Base-by-base conservation (phyloP, 2,329 filamentous ascomycete species). In the Verticillium albo-atrum region DNA sequence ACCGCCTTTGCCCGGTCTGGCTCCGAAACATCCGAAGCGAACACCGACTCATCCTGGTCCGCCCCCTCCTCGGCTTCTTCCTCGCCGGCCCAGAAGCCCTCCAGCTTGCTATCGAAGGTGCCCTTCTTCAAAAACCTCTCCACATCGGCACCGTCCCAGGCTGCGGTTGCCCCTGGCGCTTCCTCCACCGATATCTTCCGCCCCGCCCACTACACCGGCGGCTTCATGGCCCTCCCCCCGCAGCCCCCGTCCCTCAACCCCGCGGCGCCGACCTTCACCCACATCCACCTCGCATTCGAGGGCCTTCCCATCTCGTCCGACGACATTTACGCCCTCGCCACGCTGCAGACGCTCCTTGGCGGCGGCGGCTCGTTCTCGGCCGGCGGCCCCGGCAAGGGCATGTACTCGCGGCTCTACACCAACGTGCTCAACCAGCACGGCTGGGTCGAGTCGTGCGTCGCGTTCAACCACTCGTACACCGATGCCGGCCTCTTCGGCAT, bases 371-470 rank as follows among this genome's bases (percentile, higher is more conserved):
- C 93, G 59, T 99, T 99, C 79, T 96, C 91, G 17, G 95, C 95
- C 58, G 95, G 95, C 68, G 95, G 95, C 0, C 95, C 95, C 4
- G 95, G 95, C 57, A 99, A 99, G 80, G 95, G 95, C 73, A 99
- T 99, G 95, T 98, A 98, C 81, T 96, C 91, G 37, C 89, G 95
- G 14, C 85, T 99, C 9, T 99, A 97, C 81, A 98, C 93, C 64
- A 97, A 97, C 72, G 94, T 98, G 0, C 85, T 99, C 56, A 99
- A 99, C 79, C 93, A 98, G 77, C 89, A 97, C 77, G 92, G 90
- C 67, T 99, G 94, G 94, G 92, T 99, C 27, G 95, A 99, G 77
- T 93, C 88, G 62, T 98, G 95, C 77, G 83, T 96, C 56, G 90
- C 94, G 30, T 98, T 98, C 81, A 98, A 98, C 81, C 93, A 98